A percentile compares a stretch with the other conserved stretches of the same genome.
Conservation (phyloP, 805 yeast genomes). For the Saturnispora ahearnii region DNA sequence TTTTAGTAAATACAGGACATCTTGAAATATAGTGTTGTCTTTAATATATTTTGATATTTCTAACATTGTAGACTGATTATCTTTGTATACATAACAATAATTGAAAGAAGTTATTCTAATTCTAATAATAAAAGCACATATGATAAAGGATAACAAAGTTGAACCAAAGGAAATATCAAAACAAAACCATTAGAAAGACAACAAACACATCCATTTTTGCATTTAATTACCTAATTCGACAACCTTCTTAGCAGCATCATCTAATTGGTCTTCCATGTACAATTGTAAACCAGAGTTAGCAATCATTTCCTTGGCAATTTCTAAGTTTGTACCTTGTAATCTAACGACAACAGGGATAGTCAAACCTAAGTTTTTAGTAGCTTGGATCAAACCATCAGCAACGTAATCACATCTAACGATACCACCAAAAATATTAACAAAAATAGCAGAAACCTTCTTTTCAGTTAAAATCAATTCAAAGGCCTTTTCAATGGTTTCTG, state of each 20-base stretch:
- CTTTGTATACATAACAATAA: too few relatives aligned
- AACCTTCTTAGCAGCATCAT: constrained; percentile 94
- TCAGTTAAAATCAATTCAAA: constrained; percentile 89
- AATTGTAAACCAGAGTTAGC: constrained; percentile 85
- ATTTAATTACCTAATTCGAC: constrained; percentile 47
- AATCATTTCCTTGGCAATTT: constrained; percentile 79
- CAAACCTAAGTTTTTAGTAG: constrained; percentile 84
- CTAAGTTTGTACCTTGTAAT: constrained; percentile 96
- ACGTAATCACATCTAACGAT: constrained; percentile 99
- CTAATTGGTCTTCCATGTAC: constrained; percentile 84
- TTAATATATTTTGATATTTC: too few relatives aligned
- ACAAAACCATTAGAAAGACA: not conserved
- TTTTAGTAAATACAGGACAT: constrained; percentile 1
- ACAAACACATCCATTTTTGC: constrained; percentile 1
- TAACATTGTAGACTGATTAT: too few relatives aligned
- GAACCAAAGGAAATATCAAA: not conserved
- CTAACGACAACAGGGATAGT: constrained; percentile 94
- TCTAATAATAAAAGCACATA: too few relatives aligned
- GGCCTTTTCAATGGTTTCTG: constrained; percentile 95
- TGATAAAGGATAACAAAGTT: too few relatives aligned
- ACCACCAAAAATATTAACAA: constrained; percentile 98
- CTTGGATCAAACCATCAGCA: constrained; percentile 94
- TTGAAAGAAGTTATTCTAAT: too few relatives aligned
- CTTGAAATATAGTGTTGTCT: not conserved
- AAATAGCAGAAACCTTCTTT: constrained; percentile 83